Evolutionary conservation across 2,329 filamentous ascomycete species (phyloP), one percentile per base, ranked within the genome.

Genomic region (Cordyceps farinosa): DNA sequence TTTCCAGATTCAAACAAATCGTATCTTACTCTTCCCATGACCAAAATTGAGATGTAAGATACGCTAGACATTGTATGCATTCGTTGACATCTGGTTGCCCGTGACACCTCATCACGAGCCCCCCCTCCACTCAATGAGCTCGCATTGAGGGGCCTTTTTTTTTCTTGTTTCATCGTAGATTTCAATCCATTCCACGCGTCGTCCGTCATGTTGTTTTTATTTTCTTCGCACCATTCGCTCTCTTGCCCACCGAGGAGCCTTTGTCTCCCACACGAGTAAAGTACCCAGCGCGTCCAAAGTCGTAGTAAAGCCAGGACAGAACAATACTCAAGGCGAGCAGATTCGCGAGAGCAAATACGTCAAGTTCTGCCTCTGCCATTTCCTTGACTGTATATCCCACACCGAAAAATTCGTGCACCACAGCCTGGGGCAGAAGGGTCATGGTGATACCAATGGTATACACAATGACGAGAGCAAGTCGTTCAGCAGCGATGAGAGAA

Each of bases 321-420:
- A 38, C 44, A 38, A 10, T 3, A 1, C 2, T 7, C 1, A 48
- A 1, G 6, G 55, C 44, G 5, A 50, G 15, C 2, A 58, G 15
- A 34, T 56, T 63, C 1, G 29, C 55, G 0, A 63, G 4, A 1
- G 61, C 61, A 53, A 63, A 58, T 1, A 59, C 15, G 27, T 34
- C 32, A 2, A 59, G 15, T 48, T 63, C 61, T 17, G 61, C 61
- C 47, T 52, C 61, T 5, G 54, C 54, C 5, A 63, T 59, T 1
- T 50, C 61, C 11, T 45, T 9, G 9, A 51, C 17, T 11, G 53
- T 27, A 2, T 47, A n/a, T 10, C 44, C 52, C 1, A 63, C 61
- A 1, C 36, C 38, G 6, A 63, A 59, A 22, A 38, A 59, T 10
- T 36, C 54, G 32, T 63, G 61, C 5, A 63, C 40, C 5, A 15